Conservation (phyloP, 306 rosid genomes). For the Heteromeles arbutifolia region DNA sequence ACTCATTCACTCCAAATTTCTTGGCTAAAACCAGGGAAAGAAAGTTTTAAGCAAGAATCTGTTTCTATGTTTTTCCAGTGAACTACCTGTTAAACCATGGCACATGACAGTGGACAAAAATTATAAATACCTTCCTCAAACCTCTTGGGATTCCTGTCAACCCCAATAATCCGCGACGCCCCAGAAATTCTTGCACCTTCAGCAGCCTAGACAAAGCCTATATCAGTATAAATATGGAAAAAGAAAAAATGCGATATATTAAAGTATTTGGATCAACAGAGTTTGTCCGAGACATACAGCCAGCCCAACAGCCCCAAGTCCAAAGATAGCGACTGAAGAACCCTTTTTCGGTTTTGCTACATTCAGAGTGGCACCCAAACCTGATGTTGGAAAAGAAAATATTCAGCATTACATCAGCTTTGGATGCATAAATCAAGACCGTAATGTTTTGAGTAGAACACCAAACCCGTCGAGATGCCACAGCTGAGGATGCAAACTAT, state of each 20-base stretch:
- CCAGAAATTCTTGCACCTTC: conserved; percentile 42
- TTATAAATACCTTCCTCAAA: conserved; percentile 29
- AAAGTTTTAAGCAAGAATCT: background rate
- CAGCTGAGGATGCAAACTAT: conserved; percentile 39
- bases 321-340: conserved; percentile 28
- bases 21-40: conserved; percentile 24
- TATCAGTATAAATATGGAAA: background rate
- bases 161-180: conserved; percentile 39
- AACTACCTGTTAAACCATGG: background rate
- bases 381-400: conserved; percentile 2
- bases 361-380: conserved; percentile 37
- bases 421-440: background rate
- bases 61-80: background rate
- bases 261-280: background rate
- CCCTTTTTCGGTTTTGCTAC: conserved; percentile 38
- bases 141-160: conserved; percentile 27
- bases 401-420: background rate
- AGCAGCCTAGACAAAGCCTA: conserved; percentile 28
- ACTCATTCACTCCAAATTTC: conserved; percentile 45
- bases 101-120: background rate
- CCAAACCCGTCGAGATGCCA: conserved; percentile 33
- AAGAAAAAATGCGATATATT: background rate
- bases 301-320: conserved; percentile 40
- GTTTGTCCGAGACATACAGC: conserved; percentile 20
- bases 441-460: background rate